These are phyloP conservation scores for Salvia splendens DNA, from an alignment of 257 asterid genomes.

Conservation along the genomic window DNA sequence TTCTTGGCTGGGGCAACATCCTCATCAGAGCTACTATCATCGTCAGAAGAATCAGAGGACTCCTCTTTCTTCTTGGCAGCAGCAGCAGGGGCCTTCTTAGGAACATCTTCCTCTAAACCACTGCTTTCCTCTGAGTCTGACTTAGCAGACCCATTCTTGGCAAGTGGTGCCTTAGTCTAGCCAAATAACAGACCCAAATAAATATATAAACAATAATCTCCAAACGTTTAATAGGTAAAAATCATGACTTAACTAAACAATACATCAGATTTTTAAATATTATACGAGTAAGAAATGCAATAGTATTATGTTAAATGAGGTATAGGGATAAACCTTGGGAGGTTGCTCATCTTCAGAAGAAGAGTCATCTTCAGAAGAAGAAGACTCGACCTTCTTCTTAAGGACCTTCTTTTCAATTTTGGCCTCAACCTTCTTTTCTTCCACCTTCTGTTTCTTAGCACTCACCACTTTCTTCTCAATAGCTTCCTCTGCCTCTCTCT, in stretches of 20 bases:
- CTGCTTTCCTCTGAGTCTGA: constrained; percentile 33
- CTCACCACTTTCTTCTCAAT: constrained; percentile 33
- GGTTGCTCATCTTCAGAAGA: constrained; percentile 41
- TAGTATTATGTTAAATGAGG: not conserved
- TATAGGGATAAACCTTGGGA: constrained; percentile 35
- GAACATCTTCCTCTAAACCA: constrained; percentile 31
- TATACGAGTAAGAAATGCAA: not conserved
- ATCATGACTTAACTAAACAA: too few species aligned
- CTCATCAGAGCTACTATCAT: constrained; percentile 46
- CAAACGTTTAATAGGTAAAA: too few species aligned
- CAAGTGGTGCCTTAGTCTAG: constrained; percentile 40
- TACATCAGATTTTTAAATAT: too few species aligned
- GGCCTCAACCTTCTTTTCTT: constrained; percentile 37
- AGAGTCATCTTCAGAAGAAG: constrained; percentile 47
- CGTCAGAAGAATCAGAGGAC: constrained; percentile 14
- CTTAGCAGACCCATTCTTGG: constrained; percentile 30
- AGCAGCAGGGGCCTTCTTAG: not conserved
- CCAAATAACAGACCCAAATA: not conserved
- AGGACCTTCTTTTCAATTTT: constrained; percentile 24
- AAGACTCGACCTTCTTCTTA: constrained; percentile 51
- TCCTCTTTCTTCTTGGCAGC: constrained; percentile 8
- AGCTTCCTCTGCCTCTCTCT: constrained; percentile 49
- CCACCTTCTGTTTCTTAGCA: constrained; percentile 54
- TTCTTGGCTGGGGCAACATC: constrained; percentile 10
- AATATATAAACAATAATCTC: not conserved